Evolutionary conservation across 768 basidiomycete species (phyloP), one percentile per base, ranked within the genome.

Genomic region (Leccinellum albellum): DNA sequence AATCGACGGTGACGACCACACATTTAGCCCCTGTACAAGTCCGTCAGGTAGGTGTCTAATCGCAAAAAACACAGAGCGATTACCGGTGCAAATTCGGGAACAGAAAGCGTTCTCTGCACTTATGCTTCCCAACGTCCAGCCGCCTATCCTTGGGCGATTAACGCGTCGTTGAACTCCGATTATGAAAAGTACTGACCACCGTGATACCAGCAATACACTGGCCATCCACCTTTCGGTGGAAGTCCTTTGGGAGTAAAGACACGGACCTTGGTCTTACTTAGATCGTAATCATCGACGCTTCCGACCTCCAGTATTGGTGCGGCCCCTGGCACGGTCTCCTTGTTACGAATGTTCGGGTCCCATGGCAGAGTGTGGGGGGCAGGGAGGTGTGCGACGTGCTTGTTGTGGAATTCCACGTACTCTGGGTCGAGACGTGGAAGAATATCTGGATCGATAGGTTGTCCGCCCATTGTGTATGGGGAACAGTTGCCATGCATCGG

Each of bases 101-200:
- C 79, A 77, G 64, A 91, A 87, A 14, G 82, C 74, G 35, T 80
- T 82, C 63, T 87, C 87, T 24, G 81, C 78, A 33, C 61, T 65
- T 60, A 88, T 88, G 54, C 76, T 83, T 0, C 89, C 89, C 2
- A 90, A 74, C 0, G 87, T 88, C 89, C 89, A 89, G 32, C 89
- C 89, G 42, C 89, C 88, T 86, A 61, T 50, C 20, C 5, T 47
- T 50, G 17, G 12, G 45, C 59, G 24, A 64, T 42, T 4, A 45
- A 17, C 17, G 31, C 14, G 4, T 15, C 17, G 28, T 24, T 15
- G 40, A 17, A 44, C 4, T 7, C 29, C 15, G 4, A 3, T 33
- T 40, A 4, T 14, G 37, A 44, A 8, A 35, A 14, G 12, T 9
- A 61, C 78, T 54, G 58, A 82, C 88, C 88, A 52, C 89, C 89